Percentiles rank a stretch among this genome's conserved stretches.
Conservation (phyloP, 2,329 filamentous ascomycete species). For the Drechslera avenae region DNA sequence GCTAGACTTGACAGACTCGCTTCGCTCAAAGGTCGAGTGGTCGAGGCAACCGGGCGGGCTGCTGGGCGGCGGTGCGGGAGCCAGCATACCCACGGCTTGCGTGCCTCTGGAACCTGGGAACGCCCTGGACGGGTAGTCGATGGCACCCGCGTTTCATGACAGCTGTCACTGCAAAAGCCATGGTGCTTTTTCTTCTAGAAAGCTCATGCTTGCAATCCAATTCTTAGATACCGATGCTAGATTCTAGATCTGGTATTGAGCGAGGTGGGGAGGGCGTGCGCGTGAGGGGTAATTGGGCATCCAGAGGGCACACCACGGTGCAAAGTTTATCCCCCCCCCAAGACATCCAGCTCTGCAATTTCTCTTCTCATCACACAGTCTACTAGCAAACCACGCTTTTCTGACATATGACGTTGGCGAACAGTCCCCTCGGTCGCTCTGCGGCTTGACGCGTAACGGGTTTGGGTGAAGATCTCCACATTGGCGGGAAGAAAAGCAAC, state of each 20-base stretch:
- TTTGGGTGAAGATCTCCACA: constrained; percentile 1
- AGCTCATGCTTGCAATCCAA: not conserved
- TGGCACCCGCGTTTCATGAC: constrained; percentile 6
- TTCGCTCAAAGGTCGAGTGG: too few relatives aligned
- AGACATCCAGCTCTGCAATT: not conserved
- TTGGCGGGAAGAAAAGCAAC: not conserved
- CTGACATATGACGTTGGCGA: not conserved
- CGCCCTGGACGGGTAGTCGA: not conserved
- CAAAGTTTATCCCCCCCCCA: not conserved
- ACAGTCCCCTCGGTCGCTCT: constrained; percentile 3
- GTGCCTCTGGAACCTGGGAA: not conserved
- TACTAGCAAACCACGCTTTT: not conserved
- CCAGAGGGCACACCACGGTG: not conserved
- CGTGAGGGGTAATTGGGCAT: constrained; percentile 5
- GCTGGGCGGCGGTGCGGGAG: constrained; percentile 2
- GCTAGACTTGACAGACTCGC: too few relatives aligned
- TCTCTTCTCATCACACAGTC: not conserved
- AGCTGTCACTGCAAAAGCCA: constrained; percentile 6
- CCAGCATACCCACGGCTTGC: constrained; percentile 5
- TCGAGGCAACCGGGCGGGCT: not conserved
- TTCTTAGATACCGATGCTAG: not conserved
- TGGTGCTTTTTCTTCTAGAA: constrained; percentile 7
- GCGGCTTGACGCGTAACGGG: constrained; percentile 10
- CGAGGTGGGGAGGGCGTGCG: too few relatives aligned
- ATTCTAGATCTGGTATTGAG: constrained; percentile 1